These are phyloP conservation scores for Hyaloperonospora brassicae DNA, from an alignment of 352 stramenopile species.

Conservation along the genomic window DNA sequence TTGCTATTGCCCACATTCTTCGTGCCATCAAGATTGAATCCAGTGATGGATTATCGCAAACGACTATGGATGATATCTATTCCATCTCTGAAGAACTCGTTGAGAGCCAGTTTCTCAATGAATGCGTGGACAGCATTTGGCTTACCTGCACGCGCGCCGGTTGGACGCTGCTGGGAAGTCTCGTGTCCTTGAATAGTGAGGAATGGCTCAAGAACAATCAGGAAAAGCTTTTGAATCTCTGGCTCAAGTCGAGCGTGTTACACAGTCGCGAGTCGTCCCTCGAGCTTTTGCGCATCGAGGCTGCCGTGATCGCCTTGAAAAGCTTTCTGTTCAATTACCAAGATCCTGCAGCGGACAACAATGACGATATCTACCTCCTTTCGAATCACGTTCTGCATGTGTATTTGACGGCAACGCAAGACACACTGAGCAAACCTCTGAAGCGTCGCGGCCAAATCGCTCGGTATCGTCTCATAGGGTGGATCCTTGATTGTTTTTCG, in stretches of 20 bases:
- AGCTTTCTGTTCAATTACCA: constrained; percentile 47
- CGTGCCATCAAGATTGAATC: constrained; percentile 37
- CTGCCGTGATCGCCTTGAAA: constrained; percentile 55
- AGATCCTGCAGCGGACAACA: constrained; percentile 19
- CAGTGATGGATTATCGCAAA: constrained; percentile 43
- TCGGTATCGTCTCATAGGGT: constrained; percentile 64
- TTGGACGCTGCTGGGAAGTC: constrained; percentile 67
- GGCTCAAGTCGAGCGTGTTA: constrained; percentile 66
- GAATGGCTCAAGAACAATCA: constrained; percentile 51
- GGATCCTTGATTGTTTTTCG: constrained; percentile 70
- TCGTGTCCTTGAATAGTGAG: constrained; percentile 57
- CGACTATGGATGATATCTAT: constrained; percentile 54
- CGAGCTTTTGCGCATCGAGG: constrained; percentile 78
- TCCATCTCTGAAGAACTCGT: constrained; percentile 62
- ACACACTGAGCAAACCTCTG: constrained; percentile 57
- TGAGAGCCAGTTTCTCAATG: constrained; percentile 70
- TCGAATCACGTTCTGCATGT: constrained; percentile 64
- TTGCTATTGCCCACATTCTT: constrained; percentile 60
- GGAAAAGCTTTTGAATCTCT: constrained; percentile 57
- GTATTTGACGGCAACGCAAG: constrained; percentile 50
- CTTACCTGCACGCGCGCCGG: constrained; percentile 79
- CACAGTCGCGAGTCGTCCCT: constrained; percentile 77
- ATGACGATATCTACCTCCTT: constrained; percentile 48
- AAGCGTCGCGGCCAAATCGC: constrained; percentile 79
- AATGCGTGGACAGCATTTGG: constrained; percentile 76